Evolutionary conservation across 129 eudicot genomes (phyloP).

Genomic region (Scalesia atractyloides): DNA sequence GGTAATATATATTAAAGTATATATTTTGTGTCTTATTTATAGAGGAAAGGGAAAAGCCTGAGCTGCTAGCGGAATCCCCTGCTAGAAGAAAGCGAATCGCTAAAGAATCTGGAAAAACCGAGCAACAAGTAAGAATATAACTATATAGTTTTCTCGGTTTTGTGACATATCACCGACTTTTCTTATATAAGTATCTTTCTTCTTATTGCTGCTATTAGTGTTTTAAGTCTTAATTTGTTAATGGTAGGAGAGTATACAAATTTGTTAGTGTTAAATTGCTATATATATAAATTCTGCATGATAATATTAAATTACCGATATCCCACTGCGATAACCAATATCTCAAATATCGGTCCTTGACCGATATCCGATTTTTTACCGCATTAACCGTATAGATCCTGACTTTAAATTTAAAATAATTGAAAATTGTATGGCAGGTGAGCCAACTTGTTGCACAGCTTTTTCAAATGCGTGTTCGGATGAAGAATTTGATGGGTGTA

Average conservation of each 20-base stretch:
- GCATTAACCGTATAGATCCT: too few species aligned
- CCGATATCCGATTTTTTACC: too few species aligned
- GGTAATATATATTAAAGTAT: background rate
- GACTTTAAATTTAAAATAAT: background rate
- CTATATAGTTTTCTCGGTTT: background rate
- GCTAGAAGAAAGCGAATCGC: constrained; percentile 81
- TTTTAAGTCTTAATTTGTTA: too few species aligned
- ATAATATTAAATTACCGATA: too few species aligned
- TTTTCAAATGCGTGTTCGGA: constrained; percentile 91
- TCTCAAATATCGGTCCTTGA: too few species aligned
- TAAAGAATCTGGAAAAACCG: constrained; percentile 87
- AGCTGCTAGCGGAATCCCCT: constrained; percentile 89
- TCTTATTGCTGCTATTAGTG: too few species aligned
- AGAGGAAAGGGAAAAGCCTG: constrained; percentile 99
- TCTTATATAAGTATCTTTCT: too few species aligned
- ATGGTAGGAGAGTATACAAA: too few species aligned
- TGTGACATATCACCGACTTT: background rate
- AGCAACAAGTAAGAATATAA: constrained; percentile 64
- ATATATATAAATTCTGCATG: too few species aligned
- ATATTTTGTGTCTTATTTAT: constrained; percentile 15
- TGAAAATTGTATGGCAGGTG: constrained; percentile 49
- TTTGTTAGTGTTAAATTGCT: too few species aligned
- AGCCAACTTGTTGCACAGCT: constrained; percentile 93
- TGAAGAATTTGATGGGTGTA: constrained; percentile 89
- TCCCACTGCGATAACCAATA: too few species aligned